Percentiles rank a stretch among this genome's conserved stretches.
These are phyloP conservation scores for Tuber calosporum DNA, from an alignment of 495 filamentous ascomycete genomes.

Conservation along the genomic window DNA sequence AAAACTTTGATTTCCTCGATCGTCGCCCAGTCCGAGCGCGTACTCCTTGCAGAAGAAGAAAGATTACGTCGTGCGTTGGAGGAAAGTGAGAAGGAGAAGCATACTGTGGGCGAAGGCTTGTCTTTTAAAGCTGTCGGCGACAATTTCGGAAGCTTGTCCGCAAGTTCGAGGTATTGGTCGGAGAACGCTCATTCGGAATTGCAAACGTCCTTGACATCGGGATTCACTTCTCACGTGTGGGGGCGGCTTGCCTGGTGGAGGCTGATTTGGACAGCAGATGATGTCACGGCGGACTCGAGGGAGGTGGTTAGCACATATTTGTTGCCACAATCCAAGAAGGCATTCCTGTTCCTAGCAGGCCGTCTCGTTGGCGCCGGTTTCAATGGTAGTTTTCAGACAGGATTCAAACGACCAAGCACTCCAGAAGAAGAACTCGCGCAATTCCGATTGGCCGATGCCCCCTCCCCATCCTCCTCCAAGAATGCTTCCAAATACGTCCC, in stretches of 20 bases:
- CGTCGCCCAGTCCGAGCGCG: constrained; percentile 43
- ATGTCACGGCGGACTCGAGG: constrained; percentile 70
- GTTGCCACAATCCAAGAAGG: constrained; percentile 64
- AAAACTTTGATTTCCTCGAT: constrained; percentile 60
- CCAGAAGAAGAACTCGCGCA: constrained; percentile 16
- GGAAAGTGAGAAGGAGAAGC: background rate
- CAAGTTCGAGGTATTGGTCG: constrained; percentile 62
- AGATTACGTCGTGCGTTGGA: background rate
- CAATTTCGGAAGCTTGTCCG: constrained; percentile 46
- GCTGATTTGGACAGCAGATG: constrained; percentile 87
- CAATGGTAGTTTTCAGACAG: constrained; percentile 2
- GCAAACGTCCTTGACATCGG: constrained; percentile 63
- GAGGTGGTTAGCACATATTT: constrained; percentile 70
- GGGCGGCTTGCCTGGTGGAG: constrained; percentile 82
- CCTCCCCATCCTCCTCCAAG: background rate
- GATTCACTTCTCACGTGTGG: constrained; percentile 66
- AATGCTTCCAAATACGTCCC: background rate
- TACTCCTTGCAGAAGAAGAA: constrained; percentile 11
- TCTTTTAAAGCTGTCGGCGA: constrained; percentile 13
- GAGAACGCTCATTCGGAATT: constrained; percentile 75
- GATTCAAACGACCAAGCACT: constrained; percentile 23
- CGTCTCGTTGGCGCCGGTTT: constrained; percentile 64
- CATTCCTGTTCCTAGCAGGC: constrained; percentile 72
- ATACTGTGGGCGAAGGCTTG: constrained; percentile 1
- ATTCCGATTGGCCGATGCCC: constrained; percentile 7